These are phyloP conservation scores for Breviolum minutum DNA, from an alignment of 73 alveolate genomes.

Conservation along the genomic window DNA sequence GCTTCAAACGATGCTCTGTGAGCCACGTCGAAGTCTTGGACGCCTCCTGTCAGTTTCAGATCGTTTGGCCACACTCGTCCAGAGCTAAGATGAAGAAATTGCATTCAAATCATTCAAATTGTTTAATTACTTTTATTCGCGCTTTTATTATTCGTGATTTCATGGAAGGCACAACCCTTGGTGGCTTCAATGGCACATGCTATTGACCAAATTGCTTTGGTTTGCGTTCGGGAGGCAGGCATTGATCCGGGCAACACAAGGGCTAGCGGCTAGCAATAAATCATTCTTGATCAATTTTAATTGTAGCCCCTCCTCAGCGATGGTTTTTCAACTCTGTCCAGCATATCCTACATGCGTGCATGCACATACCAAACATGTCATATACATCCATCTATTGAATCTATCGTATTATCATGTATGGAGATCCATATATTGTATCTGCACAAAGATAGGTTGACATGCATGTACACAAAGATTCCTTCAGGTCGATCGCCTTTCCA, in stretches of 20 bases:
- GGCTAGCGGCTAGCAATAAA: no score
- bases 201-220: constrained; percentile 77
- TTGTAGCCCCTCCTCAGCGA: background rate
- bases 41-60: constrained; percentile 78
- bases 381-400: no score
- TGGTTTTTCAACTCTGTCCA: no score
- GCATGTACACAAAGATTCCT: background rate
- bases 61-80: constrained; percentile 48
- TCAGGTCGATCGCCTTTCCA: constrained; percentile 81
- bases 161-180: constrained; percentile 61
- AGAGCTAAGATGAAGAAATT: background rate
- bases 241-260: no score
- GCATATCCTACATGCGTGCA: no score
- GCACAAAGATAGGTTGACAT: background rate
- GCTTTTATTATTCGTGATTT: background rate
- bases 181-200: constrained; percentile 85
- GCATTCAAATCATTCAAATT: background rate
- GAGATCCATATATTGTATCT: background rate
- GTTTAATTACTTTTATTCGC: no score
- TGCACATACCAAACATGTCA: no score
- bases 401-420: no score
- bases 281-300: no score
- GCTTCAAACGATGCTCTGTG: constrained; percentile 33
- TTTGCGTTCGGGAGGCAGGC: constrained; percentile 84
- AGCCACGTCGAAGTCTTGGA: constrained; percentile 68